Base-by-base conservation (phyloP, 2,329 filamentous ascomycete species). In the Penicillium sp. region DNA sequence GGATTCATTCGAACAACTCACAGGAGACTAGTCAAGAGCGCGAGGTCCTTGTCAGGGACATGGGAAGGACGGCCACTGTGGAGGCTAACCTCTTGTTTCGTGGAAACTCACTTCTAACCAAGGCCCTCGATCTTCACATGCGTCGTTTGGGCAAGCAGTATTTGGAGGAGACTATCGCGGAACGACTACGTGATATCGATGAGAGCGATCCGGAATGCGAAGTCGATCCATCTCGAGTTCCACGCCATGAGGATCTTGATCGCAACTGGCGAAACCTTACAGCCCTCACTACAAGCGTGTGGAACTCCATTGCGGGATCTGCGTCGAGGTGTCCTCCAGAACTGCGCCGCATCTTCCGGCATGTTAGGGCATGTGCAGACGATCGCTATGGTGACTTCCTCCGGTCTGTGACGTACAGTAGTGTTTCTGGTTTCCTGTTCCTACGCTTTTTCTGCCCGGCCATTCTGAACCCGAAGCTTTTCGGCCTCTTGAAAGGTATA, bases 71-170 rank as follows among this genome's bases (percentile, higher is more conserved):
- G 39, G 81, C 81, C 22, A 81, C 80, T 15, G 71, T 82, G 39
- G 93, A 98, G 67, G 93, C 91, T 5, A 98, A 97, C 59, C 76
- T 98, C 1, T 80, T 98, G 4, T 98, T 98, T 70, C 82, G 93
- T 31, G 93, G 93, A 53, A 98, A 98, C 63, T 94, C 93, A 0
- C 74, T 98, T 9, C 77, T 97, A 26, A 98, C 93, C 0, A 94
- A 96, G 66, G 85, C 90, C 1, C 77, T 98, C 39, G 93, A 98
- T 66, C 86, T 88, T 52, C 90, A 98, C 66, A 97, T 98, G 93
- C 87, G 89, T 51, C 82, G 93, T 9, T 75, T 97, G 1, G 93
- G 93, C 37, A 91, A 89, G 58, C 90, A 96, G 58, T 98, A 95
- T 61, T 72, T 98, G 1, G 87, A 94, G 59, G 87, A 94, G 43